Evolutionary conservation across 768 basidiomycete genomes (phyloP), one percentile per base, ranked within the genome.

Genomic region (Flagelloscypha sp.): DNA sequence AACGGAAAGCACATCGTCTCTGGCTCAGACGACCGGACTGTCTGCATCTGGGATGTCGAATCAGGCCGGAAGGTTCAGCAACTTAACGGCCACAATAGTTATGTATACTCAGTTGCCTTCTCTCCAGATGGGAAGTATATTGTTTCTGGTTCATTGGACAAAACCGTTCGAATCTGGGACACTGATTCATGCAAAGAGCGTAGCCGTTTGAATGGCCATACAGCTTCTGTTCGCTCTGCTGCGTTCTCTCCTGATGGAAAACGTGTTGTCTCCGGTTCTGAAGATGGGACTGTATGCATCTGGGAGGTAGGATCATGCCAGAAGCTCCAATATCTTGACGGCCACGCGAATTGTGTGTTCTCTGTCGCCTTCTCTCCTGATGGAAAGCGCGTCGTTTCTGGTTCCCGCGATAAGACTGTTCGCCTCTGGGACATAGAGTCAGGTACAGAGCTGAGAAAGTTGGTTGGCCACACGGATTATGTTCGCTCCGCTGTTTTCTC

Each of bases 321-420:
- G 16, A 20, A 45, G 9, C 20, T 22, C 13, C 5, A 27, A 12
- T 31, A 40, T 22, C 36, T 30, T 20, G 31, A 27, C 29, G 47
- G 47, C 24, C 43, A 47, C 29, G 42, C 24, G 27, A 24, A 35
- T 22, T 23, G 11, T 25, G 37, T 48, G 9, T 24, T 11, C 4
- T 43, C 45, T 20, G 35, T 50, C 11, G 28, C 33, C 15, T 49
- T 42, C 22, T 50, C 48, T 10, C 45, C 42, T 16, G 46, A 45
- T 32, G 46, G 43, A 18, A 46, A 31, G 9, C 33, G 24, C n/a
- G 42, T 50, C 33, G 49, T 40, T 4, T 47, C 48, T 29, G 48
- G 47, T 18, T 48, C 40, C 13, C 5, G n/a, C 9, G 47, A 48
- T 27, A 37, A 17, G 10, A 47, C 35, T 29, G 29, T 47, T 22